phyloP scores from a whole-genome alignment of 2,329 filamentous ascomycete genomes.

The Verticillium longisporum region DNA sequence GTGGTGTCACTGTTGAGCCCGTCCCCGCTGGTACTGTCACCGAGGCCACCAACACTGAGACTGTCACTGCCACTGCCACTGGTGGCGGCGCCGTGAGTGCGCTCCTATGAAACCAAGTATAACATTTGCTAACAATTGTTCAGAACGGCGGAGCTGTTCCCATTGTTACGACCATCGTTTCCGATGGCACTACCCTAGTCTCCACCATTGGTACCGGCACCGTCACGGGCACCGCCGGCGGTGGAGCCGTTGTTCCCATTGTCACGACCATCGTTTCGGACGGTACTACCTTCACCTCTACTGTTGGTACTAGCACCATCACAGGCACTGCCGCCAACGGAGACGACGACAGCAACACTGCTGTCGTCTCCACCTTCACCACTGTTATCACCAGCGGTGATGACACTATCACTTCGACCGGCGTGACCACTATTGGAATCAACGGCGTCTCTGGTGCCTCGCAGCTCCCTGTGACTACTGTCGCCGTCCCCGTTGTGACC shows the following conservation, averaged over 20 bases:
- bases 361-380: neutral
- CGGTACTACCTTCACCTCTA: constrained; percentile 4
- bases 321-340: neutral
- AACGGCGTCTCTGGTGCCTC: constrained; percentile 1
- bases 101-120: neutral
- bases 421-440: constrained; percentile 6
- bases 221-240: neutral
- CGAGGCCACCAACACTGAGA: constrained; percentile 5
- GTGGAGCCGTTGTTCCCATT: neutral
- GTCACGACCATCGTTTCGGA: constrained; percentile 6
- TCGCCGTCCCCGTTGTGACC: constrained; percentile 23
- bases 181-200: constrained; percentile 4
- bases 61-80: constrained; percentile 14
- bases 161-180: constrained; percentile 5
- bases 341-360: neutral
- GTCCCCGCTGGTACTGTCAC: neutral
- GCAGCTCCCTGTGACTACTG: constrained; percentile 5
- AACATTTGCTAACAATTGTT: neutral
- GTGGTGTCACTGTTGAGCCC: neutral
- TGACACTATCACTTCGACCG: constrained; percentile 21
- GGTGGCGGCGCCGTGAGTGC: constrained; percentile 1
- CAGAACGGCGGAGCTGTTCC: neutral
- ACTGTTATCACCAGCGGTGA: constrained; percentile 27
- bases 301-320: neutral
- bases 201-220: constrained; percentile 1